A percentile compares a stretch with the other conserved stretches of the same genome.
Conservation (phyloP, 2,329 filamentous ascomycete genomes). For the Aspergillus cejpii region DNA sequence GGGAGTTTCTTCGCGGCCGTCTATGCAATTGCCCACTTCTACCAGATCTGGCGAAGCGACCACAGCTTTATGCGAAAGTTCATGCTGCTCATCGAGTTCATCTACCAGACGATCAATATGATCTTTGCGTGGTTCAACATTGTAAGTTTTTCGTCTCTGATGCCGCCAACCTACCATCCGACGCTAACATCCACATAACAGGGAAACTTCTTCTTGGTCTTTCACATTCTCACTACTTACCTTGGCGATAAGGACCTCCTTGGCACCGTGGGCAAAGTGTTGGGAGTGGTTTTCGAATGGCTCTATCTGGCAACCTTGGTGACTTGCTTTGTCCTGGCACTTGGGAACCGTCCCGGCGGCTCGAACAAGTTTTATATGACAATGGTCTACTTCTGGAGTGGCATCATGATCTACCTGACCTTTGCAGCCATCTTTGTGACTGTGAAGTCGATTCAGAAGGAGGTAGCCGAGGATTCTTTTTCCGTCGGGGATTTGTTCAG, state of each 20-base stretch:
- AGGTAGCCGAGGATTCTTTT: constrained; percentile 60
- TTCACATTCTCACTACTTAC: constrained; percentile 89
- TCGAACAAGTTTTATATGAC: constrained; percentile 90
- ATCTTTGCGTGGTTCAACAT: constrained; percentile 98
- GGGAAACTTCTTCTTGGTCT: constrained; percentile 98
- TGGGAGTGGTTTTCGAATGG: constrained; percentile 92
- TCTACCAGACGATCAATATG: constrained; percentile 92
- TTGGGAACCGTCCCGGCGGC: constrained; percentile 91
- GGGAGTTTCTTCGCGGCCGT: constrained; percentile 97
- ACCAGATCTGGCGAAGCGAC: constrained; percentile 89
- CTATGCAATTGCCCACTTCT: constrained; percentile 90
- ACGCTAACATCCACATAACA: constrained; percentile 19
- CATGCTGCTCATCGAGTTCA: constrained; percentile 85
- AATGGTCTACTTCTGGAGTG: constrained; percentile 97
- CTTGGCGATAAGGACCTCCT: constrained; percentile 64
- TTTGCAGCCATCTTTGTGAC: constrained; percentile 95
- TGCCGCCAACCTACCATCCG: too few species aligned
- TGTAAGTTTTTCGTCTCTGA: too few species aligned
- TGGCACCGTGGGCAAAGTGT: constrained; percentile 67
- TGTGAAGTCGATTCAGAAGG: constrained; percentile 70
- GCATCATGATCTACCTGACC: constrained; percentile 90
- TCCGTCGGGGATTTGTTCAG: constrained; percentile 67
- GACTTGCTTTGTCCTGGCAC: constrained; percentile 87
- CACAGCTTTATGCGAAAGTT: constrained; percentile 82
- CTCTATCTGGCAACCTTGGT: constrained; percentile 86